phyloP scores from a whole-genome alignment of 2,329 filamentous ascomycete genomes.

The Fusarium napiforme region DNA sequence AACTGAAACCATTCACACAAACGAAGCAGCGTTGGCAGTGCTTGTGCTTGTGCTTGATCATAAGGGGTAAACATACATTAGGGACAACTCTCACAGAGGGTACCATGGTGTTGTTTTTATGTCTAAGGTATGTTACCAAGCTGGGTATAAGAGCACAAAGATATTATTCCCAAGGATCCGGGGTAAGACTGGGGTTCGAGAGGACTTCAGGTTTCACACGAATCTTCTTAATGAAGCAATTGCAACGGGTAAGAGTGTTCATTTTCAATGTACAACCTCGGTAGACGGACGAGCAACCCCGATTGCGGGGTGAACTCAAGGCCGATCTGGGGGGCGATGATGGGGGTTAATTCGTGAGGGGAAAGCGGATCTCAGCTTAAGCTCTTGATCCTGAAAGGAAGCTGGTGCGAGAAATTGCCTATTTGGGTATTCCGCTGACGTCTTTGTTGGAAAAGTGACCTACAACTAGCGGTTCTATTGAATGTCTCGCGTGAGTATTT shows the following conservation, averaged over 20 bases:
- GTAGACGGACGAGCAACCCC: constrained; percentile 33
- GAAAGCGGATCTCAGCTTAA: constrained; percentile 32
- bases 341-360: constrained; percentile 34
- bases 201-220: neutral
- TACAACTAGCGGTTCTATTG: neutral
- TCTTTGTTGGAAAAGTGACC: neutral
- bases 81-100: constrained; percentile 48
- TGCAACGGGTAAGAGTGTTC: constrained; percentile 23
- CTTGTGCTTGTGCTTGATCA: neutral
- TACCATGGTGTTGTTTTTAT: constrained; percentile 39
- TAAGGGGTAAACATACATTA: constrained; percentile 45
- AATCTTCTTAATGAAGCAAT: constrained; percentile 11
- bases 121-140: constrained; percentile 6
- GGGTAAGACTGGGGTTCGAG: constrained; percentile 6
- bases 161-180: neutral
- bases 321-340: constrained; percentile 31
- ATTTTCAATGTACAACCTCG: constrained; percentile 34
- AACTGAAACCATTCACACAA: neutral
- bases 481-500: neutral
- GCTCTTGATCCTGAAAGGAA: constrained; percentile 19
- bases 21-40: neutral
- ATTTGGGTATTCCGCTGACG: constrained; percentile 15
- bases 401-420: constrained; percentile 28
- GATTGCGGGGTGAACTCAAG: constrained; percentile 34
- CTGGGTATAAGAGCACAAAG: neutral